Evolutionary conservation across 2,329 filamentous ascomycete species (phyloP).

Genomic region (Proliferodiscus dingleyae): DNA sequence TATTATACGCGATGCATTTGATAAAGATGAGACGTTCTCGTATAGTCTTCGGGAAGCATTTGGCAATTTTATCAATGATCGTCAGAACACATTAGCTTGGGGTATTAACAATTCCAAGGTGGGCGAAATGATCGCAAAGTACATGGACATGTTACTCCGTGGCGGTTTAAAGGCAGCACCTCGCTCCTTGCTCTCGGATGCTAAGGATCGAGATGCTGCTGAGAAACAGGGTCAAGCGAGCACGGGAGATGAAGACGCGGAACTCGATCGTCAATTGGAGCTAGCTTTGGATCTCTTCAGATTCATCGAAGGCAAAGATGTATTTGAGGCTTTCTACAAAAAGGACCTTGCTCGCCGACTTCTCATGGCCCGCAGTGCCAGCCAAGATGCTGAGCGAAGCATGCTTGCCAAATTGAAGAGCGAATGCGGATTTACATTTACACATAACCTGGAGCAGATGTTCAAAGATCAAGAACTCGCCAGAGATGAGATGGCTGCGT

Average conservation of each 20-base stretch:
- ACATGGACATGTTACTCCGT: constrained; percentile 83
- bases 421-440: constrained; percentile 91
- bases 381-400: constrained; percentile 88
- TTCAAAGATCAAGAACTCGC: constrained; percentile 97
- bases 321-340: constrained; percentile 99
- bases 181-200: constrained; percentile 58
- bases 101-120: constrained; percentile 86
- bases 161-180: constrained; percentile 83
- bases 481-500: constrained; percentile 87
- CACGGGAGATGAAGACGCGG: constrained; percentile 81
- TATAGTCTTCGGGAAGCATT: constrained; percentile 82
- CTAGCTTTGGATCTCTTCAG: constrained; percentile 91
- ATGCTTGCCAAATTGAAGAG: constrained; percentile 90
- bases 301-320: constrained; percentile 94
- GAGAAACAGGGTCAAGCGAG: constrained; percentile 60
- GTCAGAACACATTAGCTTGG: constrained; percentile 66
- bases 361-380: constrained; percentile 87
- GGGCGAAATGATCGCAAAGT: constrained; percentile 97
- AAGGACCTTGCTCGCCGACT: constrained; percentile 87
- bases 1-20: constrained; percentile 72
- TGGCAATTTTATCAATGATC: constrained; percentile 86
- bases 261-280: constrained; percentile 87
- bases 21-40: constrained; percentile 68
- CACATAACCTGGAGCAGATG: constrained; percentile 97
- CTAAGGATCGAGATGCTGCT: constrained; percentile 50